phyloP scores from a whole-genome alignment of 1,139 yeast species.

The Kurtzmaniella natalensis region DNA sequence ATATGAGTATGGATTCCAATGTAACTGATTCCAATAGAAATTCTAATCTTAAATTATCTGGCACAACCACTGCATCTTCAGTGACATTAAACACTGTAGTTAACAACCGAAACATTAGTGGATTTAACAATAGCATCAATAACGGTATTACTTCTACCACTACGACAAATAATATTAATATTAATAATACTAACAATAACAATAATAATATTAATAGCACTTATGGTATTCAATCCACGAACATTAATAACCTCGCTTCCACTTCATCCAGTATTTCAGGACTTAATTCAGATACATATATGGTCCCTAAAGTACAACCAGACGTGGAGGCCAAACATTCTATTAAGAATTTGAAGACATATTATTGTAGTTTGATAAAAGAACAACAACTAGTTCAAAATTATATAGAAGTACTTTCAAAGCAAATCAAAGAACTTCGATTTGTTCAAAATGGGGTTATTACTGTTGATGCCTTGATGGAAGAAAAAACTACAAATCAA shows the following conservation, averaged over 20 bases:
- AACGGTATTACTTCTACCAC: not conserved
- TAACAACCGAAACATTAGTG: not conserved
- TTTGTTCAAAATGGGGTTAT: conserved; percentile 47
- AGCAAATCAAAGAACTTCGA: conserved; percentile 42
- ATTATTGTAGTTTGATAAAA: conserved; percentile 36
- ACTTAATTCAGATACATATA: conserved; percentile 1
- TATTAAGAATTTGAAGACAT: conserved; percentile 23
- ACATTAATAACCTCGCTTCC: not conserved
- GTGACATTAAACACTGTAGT: not conserved
- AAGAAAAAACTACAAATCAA: conserved; percentile 8
- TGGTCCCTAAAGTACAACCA: conserved; percentile 6
- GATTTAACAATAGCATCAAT: not conserved
- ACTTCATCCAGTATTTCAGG: not conserved
- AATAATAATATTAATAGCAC: not conserved
- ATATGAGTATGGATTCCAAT: conserved; percentile 3
- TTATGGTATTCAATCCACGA: too few species aligned
- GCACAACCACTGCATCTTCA: too few species aligned
- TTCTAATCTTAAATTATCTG: too few species aligned
- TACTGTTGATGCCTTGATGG: conserved; percentile 39
- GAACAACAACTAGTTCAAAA: conserved; percentile 44
- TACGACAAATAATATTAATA: not conserved
- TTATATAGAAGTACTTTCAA: conserved; percentile 41
- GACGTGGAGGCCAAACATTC: conserved; percentile 3
- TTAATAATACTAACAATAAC: not conserved
- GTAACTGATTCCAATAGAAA: not conserved